These are phyloP conservation scores for Zoysia japonica DNA, from an alignment of 176 grass and related monocot species.

Conservation along the genomic window DNA sequence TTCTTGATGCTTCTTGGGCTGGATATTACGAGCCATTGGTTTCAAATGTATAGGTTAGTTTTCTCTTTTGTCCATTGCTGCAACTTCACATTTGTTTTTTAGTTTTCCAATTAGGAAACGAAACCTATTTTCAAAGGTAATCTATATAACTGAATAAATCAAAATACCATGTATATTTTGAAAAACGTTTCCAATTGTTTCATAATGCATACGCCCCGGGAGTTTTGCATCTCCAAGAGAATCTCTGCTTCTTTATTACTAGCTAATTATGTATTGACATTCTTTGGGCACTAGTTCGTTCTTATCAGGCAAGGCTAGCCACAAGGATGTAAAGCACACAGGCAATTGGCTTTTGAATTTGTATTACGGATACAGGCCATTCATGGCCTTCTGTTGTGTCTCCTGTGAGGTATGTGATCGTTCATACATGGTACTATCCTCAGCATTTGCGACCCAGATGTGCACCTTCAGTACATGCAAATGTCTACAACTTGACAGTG, in stretches of 20 bases:
- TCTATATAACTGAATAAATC: conserved; percentile 3
- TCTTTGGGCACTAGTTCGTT: conserved; percentile 66
- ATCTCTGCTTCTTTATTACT: conserved; percentile 13
- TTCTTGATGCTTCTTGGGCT: conserved; percentile 85
- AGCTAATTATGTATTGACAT: conserved; percentile 18
- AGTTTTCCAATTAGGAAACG: conserved; percentile 2
- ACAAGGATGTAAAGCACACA: conserved; percentile 89
- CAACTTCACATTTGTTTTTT: not conserved
- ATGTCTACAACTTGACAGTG: not conserved
- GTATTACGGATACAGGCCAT: conserved; percentile 76
- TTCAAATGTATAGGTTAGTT: conserved; percentile 94
- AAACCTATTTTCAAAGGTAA: not conserved
- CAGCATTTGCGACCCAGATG: not conserved
- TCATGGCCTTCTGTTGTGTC: conserved; percentile 98
- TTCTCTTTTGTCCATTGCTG: conserved; percentile 24
- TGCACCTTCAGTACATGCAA: not conserved
- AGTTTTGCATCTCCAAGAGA: conserved; percentile 2
- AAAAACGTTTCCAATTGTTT: not conserved
- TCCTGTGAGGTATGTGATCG: conserved; percentile 73
- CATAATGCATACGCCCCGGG: not conserved
- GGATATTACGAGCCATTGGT: conserved; percentile 93
- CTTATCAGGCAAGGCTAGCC: conserved; percentile 88
- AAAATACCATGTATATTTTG: not conserved
- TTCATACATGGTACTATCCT: conserved; percentile 6
- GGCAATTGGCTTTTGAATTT: conserved; percentile 83